Percentiles rank a stretch among this genome's conserved stretches.
Conservation (phyloP, 768 basidiomycete species). For the Naematelia aurantialba region DNA sequence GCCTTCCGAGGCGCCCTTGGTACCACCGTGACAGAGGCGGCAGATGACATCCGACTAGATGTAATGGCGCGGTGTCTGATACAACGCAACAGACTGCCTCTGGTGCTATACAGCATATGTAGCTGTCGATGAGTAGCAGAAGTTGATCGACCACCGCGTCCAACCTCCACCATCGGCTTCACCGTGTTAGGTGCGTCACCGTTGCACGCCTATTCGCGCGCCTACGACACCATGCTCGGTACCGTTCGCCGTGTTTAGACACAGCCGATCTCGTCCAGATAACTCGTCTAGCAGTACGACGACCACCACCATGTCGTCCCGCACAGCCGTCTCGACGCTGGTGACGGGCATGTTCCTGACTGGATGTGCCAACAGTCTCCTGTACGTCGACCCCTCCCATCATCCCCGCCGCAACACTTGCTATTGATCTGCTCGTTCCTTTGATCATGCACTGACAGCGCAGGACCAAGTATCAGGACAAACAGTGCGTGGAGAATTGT, state of each 20-base stretch:
- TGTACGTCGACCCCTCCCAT: constrained; percentile 26
- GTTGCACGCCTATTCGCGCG: too few species aligned
- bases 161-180: not conserved
- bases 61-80: too few species aligned
- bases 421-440: constrained; percentile 66
- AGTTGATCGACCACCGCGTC: not conserved
- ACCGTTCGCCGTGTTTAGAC: too few species aligned
- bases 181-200: not conserved
- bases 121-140: not conserved
- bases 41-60: not conserved
- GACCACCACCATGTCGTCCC: constrained; percentile 22
- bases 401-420: constrained; percentile 53
- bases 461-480: constrained; percentile 58
- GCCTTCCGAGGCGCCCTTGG: constrained; percentile 29
- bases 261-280: too few species aligned
- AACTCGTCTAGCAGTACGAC: too few species aligned
- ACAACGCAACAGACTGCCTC: too few species aligned
- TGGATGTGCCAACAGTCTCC: constrained; percentile 52
- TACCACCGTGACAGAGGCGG: constrained; percentile 4
- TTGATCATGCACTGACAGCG: constrained; percentile 3
- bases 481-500: constrained; percentile 98
- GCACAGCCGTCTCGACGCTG: constrained; percentile 62
- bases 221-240: too few species aligned
- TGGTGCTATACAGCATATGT: too few species aligned
- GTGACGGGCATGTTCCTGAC: constrained; percentile 83